A percentile compares a stretch with the other conserved stretches of the same genome.
Evolutionary conservation across 495 filamentous ascomycete species (phyloP).

Genomic region (Xylaria curta): DNA sequence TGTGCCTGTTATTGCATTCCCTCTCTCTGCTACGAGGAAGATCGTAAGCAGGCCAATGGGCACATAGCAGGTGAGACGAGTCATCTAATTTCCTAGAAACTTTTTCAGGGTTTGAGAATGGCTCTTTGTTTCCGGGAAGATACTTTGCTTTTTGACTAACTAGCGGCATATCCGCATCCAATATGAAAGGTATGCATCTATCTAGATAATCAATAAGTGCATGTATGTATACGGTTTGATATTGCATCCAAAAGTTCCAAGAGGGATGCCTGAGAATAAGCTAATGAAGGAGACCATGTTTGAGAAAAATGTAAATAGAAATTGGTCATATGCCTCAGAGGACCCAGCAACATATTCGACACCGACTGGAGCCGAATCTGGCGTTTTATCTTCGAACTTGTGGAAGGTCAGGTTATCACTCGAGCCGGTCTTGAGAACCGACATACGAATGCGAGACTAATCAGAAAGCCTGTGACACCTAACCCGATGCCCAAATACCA

Average conservation of each 20-base stretch:
- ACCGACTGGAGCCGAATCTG: background rate
- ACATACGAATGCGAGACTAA: constrained; percentile 36
- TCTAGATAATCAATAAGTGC: background rate
- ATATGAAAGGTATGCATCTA: background rate
- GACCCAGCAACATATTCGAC: background rate
- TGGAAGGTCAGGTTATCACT: background rate
- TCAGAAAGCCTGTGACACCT: constrained; percentile 34
- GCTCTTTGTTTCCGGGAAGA: background rate
- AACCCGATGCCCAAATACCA: constrained; percentile 42
- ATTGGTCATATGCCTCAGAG: background rate
- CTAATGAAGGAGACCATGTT: background rate
- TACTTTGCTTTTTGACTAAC: background rate
- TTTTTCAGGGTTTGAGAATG: background rate
- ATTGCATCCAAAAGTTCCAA: background rate
- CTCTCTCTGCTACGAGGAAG: background rate
- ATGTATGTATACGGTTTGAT: background rate
- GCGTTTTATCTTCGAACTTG: background rate
- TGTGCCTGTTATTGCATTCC: background rate
- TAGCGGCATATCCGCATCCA: too few species aligned
- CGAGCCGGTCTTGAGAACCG: constrained; percentile 33
- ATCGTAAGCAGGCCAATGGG: constrained; percentile 20
- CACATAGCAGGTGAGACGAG: background rate
- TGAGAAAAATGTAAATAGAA: background rate
- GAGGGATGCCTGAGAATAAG: background rate
- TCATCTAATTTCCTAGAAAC: background rate